phyloP scores from a whole-genome alignment of 2,329 filamentous ascomycete genomes.

The Pleomassaria siparia region DNA sequence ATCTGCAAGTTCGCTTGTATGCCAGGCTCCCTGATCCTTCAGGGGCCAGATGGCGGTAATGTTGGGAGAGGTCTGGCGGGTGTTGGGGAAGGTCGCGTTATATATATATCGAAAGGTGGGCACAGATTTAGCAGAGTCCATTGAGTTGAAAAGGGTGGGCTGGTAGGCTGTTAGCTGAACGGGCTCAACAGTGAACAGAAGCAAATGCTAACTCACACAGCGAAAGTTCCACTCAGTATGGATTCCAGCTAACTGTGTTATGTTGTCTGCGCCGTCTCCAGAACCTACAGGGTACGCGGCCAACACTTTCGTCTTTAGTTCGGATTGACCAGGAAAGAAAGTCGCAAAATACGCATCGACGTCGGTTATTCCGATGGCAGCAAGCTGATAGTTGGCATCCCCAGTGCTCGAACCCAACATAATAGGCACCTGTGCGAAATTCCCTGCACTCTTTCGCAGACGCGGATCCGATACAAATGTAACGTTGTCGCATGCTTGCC shows the following conservation, averaged over 20 bases:
- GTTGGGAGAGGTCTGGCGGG: conserved; percentile 9
- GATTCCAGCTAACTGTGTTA: conserved; percentile 4
- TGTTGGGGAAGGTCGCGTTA: conserved; percentile 33
- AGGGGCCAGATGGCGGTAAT: background rate
- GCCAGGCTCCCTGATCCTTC: conserved; percentile 10
- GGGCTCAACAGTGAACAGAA: background rate
- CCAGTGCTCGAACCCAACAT: conserved; percentile 28
- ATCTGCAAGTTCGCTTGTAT: conserved; percentile 10
- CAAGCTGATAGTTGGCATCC: conserved; percentile 27
- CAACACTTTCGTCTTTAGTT: background rate
- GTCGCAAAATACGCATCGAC: background rate
- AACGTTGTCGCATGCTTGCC: conserved; percentile 20
- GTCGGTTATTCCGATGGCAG: background rate
- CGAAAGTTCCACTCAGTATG: conserved; percentile 13
- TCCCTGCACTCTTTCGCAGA: conserved; percentile 15
- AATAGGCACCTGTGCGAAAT: conserved; percentile 31
- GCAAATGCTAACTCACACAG: conserved; percentile 7
- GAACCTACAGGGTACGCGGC: conserved; percentile 20
- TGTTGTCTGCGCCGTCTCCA: conserved; percentile 3
- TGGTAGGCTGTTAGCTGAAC: background rate
- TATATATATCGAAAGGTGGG: conserved; percentile 17
- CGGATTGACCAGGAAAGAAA: background rate
- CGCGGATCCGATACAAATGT: conserved; percentile 23
- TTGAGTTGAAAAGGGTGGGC: conserved; percentile 3
- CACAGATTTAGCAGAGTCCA: conserved; percentile 2